Conservation (phyloP, 371 early-diverging fungal species). For the Apophysomyces sp. region DNA sequence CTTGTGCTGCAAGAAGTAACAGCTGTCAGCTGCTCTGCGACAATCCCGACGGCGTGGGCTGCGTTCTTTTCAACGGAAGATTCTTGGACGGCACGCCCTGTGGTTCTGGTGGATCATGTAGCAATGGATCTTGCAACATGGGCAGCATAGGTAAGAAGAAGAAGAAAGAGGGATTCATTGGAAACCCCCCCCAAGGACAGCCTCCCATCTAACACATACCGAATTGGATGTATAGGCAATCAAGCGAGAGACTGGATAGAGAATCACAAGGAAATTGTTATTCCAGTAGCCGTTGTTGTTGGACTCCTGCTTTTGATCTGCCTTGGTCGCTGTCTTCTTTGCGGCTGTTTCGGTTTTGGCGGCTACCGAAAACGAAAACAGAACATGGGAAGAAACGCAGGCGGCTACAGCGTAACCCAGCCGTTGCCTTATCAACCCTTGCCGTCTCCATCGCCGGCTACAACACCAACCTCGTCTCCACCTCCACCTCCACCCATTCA, state of each 20-base stretch:
- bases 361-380: slow-evolving; percentile 18
- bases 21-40: slow-evolving; percentile 71
- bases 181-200: too few species aligned
- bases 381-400: slow-evolving; percentile 12
- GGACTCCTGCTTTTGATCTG: slow-evolving; percentile 52
- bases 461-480: slow-evolving; percentile 25
- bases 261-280: slow-evolving; percentile 43
- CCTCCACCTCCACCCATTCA: slow-evolving; percentile 13
- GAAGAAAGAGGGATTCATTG: neutral
- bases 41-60: slow-evolving; percentile 51
- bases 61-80: slow-evolving; percentile 72
- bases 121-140: slow-evolving; percentile 39
- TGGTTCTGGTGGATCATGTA: slow-evolving; percentile 70
- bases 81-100: slow-evolving; percentile 92
- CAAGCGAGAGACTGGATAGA: slow-evolving; percentile 39
- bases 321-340: slow-evolving; percentile 49
- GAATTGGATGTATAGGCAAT: slow-evolving; percentile 15
- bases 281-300: slow-evolving; percentile 51
- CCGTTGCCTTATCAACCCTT: slow-evolving; percentile 14
- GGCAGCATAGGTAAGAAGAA: slow-evolving; percentile 35
- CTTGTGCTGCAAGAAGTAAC: slow-evolving; percentile 48
- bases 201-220: too few species aligned
- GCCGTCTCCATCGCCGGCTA: slow-evolving; percentile 14
- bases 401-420: slow-evolving; percentile 17
- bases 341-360: slow-evolving; percentile 24